These are phyloP conservation scores for Wickerhamomyces xylosicus DNA, from an alignment of 805 yeast genomes.

Conservation along the genomic window DNA sequence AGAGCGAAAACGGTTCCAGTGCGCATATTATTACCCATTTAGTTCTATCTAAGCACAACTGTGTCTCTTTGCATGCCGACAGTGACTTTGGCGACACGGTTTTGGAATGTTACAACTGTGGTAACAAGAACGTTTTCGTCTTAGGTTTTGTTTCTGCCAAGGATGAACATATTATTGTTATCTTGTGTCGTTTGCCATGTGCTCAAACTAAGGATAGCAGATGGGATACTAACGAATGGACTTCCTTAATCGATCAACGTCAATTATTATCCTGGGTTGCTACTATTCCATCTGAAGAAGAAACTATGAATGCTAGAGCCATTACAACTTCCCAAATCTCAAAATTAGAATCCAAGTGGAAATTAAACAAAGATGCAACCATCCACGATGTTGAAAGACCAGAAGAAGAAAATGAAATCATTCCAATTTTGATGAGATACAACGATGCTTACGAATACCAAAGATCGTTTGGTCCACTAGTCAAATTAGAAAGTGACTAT, in stretches of 20 bases:
- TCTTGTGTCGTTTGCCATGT: constrained; percentile 83
- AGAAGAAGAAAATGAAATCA: constrained; percentile 47
- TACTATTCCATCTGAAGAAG: constrained; percentile 55
- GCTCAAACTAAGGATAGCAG: constrained; percentile 62
- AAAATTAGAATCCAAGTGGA: constrained; percentile 75
- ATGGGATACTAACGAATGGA: constrained; percentile 90
- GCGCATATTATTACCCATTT: constrained; percentile 84
- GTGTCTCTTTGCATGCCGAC: constrained; percentile 65
- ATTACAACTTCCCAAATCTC: constrained; percentile 56
- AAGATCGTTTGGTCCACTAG: constrained; percentile 73
- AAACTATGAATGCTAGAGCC: constrained; percentile 40
- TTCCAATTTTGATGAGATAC: constrained; percentile 68
- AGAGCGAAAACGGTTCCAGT: constrained; percentile 37
- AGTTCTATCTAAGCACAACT: constrained; percentile 69
- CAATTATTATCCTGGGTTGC: constrained; percentile 79
- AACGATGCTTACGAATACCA: constrained; percentile 81
- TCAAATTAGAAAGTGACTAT: constrained; percentile 72
- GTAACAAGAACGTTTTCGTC: constrained; percentile 66
- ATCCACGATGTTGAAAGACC: constrained; percentile 51
- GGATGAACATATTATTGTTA: constrained; percentile 75
- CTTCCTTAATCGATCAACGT: constrained; percentile 71
- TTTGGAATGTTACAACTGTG: constrained; percentile 87
- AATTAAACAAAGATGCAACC: constrained; percentile 59
- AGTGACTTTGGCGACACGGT: constrained; percentile 81
- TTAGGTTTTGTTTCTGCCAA: constrained; percentile 85